These are phyloP conservation scores for Backusella circina DNA, from an alignment of 192 early-diverging fungal species.

Conservation along the genomic window DNA sequence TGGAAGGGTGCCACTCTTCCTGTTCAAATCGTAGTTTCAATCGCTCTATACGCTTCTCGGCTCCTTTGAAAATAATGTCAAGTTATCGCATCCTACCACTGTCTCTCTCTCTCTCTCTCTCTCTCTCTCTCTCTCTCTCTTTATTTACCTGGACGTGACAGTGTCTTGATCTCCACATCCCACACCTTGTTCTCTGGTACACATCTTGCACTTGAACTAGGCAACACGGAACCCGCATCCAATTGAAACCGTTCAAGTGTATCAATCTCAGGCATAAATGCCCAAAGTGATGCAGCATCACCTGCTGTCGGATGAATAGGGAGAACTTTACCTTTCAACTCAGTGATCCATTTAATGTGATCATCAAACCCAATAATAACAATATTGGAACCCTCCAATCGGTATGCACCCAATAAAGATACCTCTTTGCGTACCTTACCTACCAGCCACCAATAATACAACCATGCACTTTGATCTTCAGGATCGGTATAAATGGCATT, in stretches of 20 bases:
- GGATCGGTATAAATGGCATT: slow-evolving; percentile 97
- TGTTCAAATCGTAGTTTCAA: background rate
- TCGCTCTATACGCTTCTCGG: background rate
- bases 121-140: too few species aligned
- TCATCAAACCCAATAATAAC: slow-evolving; percentile 41
- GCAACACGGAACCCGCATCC: slow-evolving; percentile 5
- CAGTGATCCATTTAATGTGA: slow-evolving; percentile 22
- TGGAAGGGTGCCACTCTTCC: background rate
- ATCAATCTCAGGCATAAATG: background rate
- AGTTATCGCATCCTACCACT: too few species aligned
- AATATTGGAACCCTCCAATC: background rate
- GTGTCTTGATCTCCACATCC: background rate
- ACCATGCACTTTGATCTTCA: slow-evolving; percentile 94
- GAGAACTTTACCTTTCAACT: background rate
- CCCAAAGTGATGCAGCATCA: slow-evolving; percentile 14
- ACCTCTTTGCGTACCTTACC: slow-evolving; percentile 39
- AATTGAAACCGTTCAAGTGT: background rate
- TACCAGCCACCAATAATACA: slow-evolving; percentile 95
- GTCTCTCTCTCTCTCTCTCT: too few species aligned
- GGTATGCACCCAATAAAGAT: slow-evolving; percentile 30
- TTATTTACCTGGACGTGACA: background rate
- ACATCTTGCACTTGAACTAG: background rate
- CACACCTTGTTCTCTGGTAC: background rate
- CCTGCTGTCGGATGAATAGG: background rate
- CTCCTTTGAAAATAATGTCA: background rate